phyloP scores from a whole-genome alignment of 2,329 filamentous ascomycete genomes.

The Venturia asperata region DNA sequence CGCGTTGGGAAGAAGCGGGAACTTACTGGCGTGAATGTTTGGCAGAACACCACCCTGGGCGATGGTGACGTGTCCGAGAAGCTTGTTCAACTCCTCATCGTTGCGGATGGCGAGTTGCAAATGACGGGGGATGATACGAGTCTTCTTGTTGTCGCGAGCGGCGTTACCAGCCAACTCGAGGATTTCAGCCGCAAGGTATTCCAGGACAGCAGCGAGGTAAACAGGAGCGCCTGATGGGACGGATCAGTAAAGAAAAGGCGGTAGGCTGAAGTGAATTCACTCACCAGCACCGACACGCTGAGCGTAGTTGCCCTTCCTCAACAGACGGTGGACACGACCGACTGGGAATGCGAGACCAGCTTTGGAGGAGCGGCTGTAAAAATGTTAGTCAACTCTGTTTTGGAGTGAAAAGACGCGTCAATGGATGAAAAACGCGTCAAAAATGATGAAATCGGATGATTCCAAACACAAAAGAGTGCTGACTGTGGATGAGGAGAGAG shows the following conservation, averaged over 20 bases:
- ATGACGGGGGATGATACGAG: slow-evolving; percentile 98
- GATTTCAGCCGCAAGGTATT: slow-evolving; percentile 98
- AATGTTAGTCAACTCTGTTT: slow-evolving; percentile 29
- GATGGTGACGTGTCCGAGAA: slow-evolving; percentile 91
- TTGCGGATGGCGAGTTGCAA: slow-evolving; percentile 98
- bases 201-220: slow-evolving; percentile 93
- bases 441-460: slow-evolving; percentile 19
- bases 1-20: slow-evolving; percentile 20
- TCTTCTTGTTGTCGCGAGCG: slow-evolving; percentile 99
- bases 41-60: slow-evolving; percentile 94
- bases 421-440: slow-evolving; percentile 21
- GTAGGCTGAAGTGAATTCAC: slow-evolving; percentile 26
- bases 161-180: slow-evolving; percentile 98
- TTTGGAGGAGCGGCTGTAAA: slow-evolving; percentile 89
- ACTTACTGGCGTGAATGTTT: slow-evolving; percentile 95
- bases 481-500: slow-evolving; percentile 14
- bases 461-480: slow-evolving; percentile 7
- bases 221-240: slow-evolving; percentile 64
- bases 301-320: slow-evolving; percentile 98
- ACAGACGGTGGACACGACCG: slow-evolving; percentile 97
- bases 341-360: slow-evolving; percentile 98
- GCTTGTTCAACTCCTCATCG: slow-evolving; percentile 99
- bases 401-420: slow-evolving; percentile 25
- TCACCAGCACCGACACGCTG: slow-evolving; percentile 95
- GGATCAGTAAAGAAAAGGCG: slow-evolving; percentile 25